Conservation (phyloP, 2,329 filamentous ascomycete genomes). For the Exophiala calicioides region DNA sequence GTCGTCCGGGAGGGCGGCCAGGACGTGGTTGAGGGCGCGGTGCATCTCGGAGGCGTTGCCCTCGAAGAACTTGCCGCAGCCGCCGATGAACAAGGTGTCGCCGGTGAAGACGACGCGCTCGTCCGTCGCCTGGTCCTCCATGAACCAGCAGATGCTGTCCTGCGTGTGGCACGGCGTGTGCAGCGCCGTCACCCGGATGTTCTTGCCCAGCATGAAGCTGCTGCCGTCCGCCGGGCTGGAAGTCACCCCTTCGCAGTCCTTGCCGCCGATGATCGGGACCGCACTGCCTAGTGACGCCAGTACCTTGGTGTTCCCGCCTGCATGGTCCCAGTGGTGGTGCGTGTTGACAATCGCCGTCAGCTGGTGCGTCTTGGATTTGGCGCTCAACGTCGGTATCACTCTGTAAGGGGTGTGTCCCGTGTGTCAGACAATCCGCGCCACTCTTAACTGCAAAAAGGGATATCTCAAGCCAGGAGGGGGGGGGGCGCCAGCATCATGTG, state of each 20-base stretch:
- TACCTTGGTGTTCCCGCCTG: conserved; percentile 84
- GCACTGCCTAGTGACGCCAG: conserved; percentile 56
- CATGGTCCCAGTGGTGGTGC: conserved; percentile 94
- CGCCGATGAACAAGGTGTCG: conserved; percentile 92
- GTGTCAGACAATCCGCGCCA: not conserved
- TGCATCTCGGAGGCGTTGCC: conserved; percentile 89
- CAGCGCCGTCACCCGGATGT: conserved; percentile 79
- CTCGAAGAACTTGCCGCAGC: conserved; percentile 95
- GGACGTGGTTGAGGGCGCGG: conserved; percentile 81
- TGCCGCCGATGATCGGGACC: conserved; percentile 81
- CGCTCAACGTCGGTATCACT: conserved; percentile 49
- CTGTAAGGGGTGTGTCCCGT: conserved; percentile 4
- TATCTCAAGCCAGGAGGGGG: not conserved
- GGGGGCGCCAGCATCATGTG: too few species aligned
- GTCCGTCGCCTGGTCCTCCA: conserved; percentile 65
- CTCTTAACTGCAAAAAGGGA: not conserved
- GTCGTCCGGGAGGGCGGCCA: conserved; percentile 80
- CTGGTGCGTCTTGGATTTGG: conserved; percentile 73
- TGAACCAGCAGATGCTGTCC: conserved; percentile 94
- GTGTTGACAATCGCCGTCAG: conserved; percentile 92
- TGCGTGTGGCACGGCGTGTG: conserved; percentile 98
- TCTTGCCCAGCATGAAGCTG: conserved; percentile 75
- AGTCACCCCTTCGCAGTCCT: conserved; percentile 78
- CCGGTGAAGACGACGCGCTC: conserved; percentile 87
- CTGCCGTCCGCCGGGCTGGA: conserved; percentile 73